Conservation (phyloP, 768 basidiomycete genomes). For the Naganishia antarctica region DNA sequence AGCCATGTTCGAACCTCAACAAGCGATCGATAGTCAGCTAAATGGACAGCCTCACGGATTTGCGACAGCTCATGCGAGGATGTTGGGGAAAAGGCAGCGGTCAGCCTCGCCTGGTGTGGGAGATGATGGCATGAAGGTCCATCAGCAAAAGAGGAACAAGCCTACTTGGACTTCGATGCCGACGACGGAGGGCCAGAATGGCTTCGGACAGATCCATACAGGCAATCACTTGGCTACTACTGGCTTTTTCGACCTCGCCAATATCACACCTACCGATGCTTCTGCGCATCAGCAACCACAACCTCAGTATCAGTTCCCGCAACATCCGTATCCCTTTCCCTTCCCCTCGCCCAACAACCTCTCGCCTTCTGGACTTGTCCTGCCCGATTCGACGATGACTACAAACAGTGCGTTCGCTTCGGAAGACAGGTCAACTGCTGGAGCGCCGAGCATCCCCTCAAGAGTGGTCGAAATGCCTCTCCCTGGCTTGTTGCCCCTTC, state of each 20-base stretch:
- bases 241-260: conserved; percentile 7
- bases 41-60: background rate
- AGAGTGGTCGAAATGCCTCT: background rate
- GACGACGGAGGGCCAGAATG: background rate
- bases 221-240: background rate
- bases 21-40: background rate
- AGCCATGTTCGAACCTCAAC: conserved; percentile 4
- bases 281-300: background rate
- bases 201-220: background rate
- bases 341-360: conserved; percentile 18
- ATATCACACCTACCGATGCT: background rate
- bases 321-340: conserved; percentile 15
- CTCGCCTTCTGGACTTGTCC: conserved; percentile 16
- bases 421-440: background rate
- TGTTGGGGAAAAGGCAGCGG: conserved; percentile 7
- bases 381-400: conserved; percentile 17
- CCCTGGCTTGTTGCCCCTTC: background rate
- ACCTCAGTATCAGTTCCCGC: background rate
- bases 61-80: conserved; percentile 1
- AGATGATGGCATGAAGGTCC: background rate
- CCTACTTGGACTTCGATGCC: conserved; percentile 7
- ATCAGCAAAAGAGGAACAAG: conserved; percentile 7
- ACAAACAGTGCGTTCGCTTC: background rate
- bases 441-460: background rate
- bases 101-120: background rate